phyloP scores from a whole-genome alignment of 495 filamentous ascomycete species.

The Clohesyomyces aquaticus region DNA sequence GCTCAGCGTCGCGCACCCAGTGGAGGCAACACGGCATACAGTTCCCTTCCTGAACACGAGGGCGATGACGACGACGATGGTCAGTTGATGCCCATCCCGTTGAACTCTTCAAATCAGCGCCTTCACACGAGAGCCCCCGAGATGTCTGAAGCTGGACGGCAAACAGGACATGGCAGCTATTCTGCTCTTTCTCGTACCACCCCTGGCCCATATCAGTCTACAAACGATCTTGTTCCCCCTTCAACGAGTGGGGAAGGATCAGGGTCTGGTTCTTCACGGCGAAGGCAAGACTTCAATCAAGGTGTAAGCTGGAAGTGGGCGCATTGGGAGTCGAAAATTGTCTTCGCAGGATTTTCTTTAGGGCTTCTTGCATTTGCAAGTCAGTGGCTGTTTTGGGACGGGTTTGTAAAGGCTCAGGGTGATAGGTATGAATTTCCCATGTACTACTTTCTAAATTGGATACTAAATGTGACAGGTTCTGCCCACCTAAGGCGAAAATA shows the following conservation, averaged over 20 bases:
- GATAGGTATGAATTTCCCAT: too few relatives aligned
- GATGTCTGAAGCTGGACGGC: background rate
- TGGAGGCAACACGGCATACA: background rate
- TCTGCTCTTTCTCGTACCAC: background rate
- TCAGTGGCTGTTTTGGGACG: slow-evolving; percentile 12
- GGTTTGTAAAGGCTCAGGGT: slow-evolving; percentile 4
- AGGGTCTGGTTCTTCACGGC: background rate
- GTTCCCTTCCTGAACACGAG: background rate
- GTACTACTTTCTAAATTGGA: background rate
- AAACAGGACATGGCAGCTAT: background rate
- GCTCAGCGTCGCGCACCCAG: slow-evolving; percentile 2
- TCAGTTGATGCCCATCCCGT: background rate
- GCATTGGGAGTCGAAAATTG: background rate
- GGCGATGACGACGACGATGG: background rate
- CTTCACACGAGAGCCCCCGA: background rate
- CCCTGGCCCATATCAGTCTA: background rate
- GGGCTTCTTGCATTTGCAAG: slow-evolving; percentile 2
- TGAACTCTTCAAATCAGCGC: background rate
- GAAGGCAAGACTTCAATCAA: background rate
- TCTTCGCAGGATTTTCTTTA: background rate
- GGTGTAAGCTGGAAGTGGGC: background rate
- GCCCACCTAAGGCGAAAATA: background rate
- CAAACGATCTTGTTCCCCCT: background rate
- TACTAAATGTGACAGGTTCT: too few relatives aligned
- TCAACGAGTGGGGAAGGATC: background rate